Conservation (phyloP, 2,329 filamentous ascomycete genomes). For the Celoporthe dispersa region DNA sequence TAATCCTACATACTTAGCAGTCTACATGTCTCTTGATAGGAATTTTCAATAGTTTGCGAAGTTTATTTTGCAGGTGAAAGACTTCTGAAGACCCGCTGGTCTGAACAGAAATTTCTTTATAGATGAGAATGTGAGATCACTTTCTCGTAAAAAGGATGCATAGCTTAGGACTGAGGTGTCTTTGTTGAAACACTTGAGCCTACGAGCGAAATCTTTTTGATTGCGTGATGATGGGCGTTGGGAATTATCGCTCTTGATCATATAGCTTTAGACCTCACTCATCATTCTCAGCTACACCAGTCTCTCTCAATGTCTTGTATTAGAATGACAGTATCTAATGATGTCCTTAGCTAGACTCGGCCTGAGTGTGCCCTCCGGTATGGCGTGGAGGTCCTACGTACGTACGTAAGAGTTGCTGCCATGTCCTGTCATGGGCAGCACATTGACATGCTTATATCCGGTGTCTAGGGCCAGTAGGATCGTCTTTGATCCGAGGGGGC, state of each 20-base stretch:
- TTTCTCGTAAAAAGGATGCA: too few species aligned
- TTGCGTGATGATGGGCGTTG: neutral
- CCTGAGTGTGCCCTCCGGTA: too few species aligned
- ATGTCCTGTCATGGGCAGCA: neutral
- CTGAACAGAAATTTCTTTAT: too few species aligned
- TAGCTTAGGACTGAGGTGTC: neutral
- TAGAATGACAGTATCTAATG: neutral
- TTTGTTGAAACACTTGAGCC: neutral
- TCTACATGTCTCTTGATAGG: too few species aligned
- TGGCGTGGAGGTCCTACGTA: neutral
- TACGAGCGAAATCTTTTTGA: neutral
- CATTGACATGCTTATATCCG: neutral
- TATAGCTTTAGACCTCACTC: neutral
- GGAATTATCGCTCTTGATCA: neutral
- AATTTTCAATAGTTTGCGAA: too few species aligned
- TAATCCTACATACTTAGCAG: too few species aligned
- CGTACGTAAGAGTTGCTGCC: neutral
- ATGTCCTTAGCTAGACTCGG: neutral
- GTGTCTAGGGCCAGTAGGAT: neutral
- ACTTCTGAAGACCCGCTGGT: too few species aligned
- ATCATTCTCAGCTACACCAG: neutral
- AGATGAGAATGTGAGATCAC: too few species aligned
- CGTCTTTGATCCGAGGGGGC: neutral
- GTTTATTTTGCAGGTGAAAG: too few species aligned
- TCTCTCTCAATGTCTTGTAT: neutral